phyloP scores from a whole-genome alignment of 202 grass and related monocot species.

The Cymbopogon flexuosus region DNA sequence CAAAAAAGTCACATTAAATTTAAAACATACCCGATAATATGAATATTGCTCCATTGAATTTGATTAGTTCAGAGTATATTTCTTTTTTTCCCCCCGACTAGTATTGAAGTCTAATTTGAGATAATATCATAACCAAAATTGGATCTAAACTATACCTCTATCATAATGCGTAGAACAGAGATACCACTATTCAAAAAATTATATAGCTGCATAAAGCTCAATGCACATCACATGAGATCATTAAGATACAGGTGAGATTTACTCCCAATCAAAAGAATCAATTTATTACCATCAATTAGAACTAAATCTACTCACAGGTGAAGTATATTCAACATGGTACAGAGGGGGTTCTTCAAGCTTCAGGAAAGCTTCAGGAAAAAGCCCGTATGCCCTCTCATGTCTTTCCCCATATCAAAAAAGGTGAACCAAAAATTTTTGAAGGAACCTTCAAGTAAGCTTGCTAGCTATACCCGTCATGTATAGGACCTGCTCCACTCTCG shows the following conservation, averaged over 20 bases:
- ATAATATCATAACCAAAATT: neutral
- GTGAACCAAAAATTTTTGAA: conserved; percentile 44
- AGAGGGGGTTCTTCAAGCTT: conserved; percentile 30
- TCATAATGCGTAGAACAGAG: neutral
- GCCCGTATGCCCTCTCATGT: conserved; percentile 26
- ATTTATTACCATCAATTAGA: conserved; percentile 52
- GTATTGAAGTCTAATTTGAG: neutral
- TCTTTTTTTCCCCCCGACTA: neutral
- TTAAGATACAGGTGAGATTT: conserved; percentile 31
- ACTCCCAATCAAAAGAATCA: conserved; percentile 32
- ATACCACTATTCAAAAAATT: neutral
- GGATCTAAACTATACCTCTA: neutral
- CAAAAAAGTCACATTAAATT: neutral
- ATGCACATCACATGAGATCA: conserved; percentile 12
- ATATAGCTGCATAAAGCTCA: conserved; percentile 10
- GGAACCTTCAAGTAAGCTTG: conserved; percentile 49
- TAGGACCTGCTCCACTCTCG: conserved; percentile 40
- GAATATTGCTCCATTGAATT: neutral
- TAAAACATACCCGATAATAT: neutral
- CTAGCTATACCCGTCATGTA: conserved; percentile 61
- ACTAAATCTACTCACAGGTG: conserved; percentile 49
- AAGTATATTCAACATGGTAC: conserved; percentile 48
- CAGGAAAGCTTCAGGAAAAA: conserved; percentile 23
- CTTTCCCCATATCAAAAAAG: conserved; percentile 40
- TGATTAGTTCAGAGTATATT: neutral